phyloP scores from a whole-genome alignment of 2,329 filamentous ascomycete species.

The Lasiodiplodia hormozganensis region DNA sequence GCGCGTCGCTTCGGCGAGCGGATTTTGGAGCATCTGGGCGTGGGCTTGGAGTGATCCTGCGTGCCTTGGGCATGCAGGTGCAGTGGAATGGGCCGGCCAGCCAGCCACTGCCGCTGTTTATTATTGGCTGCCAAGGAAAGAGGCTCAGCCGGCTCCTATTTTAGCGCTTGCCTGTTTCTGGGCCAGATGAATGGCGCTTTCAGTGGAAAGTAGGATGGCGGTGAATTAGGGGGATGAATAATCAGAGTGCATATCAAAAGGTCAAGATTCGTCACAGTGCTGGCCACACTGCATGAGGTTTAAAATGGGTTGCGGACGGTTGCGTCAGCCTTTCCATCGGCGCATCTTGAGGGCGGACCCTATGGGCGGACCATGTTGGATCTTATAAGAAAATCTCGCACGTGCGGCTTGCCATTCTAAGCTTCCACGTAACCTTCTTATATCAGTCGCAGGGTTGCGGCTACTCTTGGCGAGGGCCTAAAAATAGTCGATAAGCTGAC shows the following conservation, averaged over 20 bases:
- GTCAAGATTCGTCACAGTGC: not conserved
- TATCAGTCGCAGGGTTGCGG: not conserved
- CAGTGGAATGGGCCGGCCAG: not conserved
- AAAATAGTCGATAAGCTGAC: conserved; percentile 10
- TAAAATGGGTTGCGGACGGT: not conserved
- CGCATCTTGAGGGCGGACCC: not conserved
- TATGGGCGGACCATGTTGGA: too few relatives aligned
- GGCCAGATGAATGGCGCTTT: not conserved
- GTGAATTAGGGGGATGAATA: not conserved
- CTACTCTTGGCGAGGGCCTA: not conserved
- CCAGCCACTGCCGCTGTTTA: conserved; percentile 32
- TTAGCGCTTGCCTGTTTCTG: not conserved
- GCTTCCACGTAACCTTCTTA: conserved; percentile 16
- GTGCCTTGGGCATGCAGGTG: not conserved
- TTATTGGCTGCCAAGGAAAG: not conserved
- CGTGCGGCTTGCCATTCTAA: not conserved
- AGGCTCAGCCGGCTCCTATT: not conserved
- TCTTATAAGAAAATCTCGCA: not conserved
- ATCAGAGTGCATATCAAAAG: not conserved
- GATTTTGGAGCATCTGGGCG: not conserved
- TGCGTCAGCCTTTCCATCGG: not conserved
- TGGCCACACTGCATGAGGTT: not conserved
- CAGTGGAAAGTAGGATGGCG: not conserved
- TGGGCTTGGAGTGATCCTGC: not conserved
- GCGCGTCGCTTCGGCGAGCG: not conserved